A percentile compares a stretch with the other conserved stretches of the same genome.
These are phyloP conservation scores for Curvularia spicifera DNA, from an alignment of 2,329 filamentous ascomycete genomes.

Conservation along the genomic window DNA sequence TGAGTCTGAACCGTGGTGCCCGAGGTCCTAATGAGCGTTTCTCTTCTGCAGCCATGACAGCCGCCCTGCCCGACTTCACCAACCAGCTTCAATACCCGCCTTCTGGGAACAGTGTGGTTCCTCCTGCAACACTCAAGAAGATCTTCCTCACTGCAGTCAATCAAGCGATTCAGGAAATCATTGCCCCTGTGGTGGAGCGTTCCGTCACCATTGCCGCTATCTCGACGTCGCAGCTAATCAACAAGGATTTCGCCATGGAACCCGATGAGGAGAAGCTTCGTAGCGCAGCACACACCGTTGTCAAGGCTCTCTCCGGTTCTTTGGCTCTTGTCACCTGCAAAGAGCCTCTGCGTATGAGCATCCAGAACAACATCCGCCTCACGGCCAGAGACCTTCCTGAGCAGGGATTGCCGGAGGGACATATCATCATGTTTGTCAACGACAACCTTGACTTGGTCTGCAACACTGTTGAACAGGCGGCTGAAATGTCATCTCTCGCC, in stretches of 20 bases:
- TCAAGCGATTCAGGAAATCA: conserved; percentile 92
- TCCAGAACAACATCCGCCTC: conserved; percentile 96
- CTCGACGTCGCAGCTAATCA: conserved; percentile 91
- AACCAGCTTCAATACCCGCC: conserved; percentile 77
- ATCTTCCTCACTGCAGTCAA: conserved; percentile 88
- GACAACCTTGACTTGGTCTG: conserved; percentile 95
- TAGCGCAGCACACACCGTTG: conserved; percentile 88
- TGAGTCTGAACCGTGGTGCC: conserved; percentile 65
- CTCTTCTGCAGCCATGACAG: conserved; percentile 77
- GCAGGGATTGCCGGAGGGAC: conserved; percentile 85
- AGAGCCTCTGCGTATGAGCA: conserved; percentile 93
- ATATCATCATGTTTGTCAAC: conserved; percentile 98
- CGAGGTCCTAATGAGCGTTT: conserved; percentile 73
- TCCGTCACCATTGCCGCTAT: conserved; percentile 98
- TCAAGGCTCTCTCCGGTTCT: conserved; percentile 91
- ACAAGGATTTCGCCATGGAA: conserved; percentile 95
- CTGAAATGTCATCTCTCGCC: conserved; percentile 87
- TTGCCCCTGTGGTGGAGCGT: conserved; percentile 94
- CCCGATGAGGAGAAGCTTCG: conserved; percentile 86
- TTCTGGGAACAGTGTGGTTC: conserved; percentile 74
- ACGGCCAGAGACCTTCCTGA: conserved; percentile 70
- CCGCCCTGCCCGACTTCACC: conserved; percentile 82
- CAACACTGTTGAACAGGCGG: conserved; percentile 91
- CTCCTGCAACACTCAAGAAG: conserved; percentile 65
- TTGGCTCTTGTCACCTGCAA: conserved; percentile 97